These are phyloP conservation scores for Emergomyces africanus DNA, from an alignment of 2,329 filamentous ascomycete species.

Conservation along the genomic window DNA sequence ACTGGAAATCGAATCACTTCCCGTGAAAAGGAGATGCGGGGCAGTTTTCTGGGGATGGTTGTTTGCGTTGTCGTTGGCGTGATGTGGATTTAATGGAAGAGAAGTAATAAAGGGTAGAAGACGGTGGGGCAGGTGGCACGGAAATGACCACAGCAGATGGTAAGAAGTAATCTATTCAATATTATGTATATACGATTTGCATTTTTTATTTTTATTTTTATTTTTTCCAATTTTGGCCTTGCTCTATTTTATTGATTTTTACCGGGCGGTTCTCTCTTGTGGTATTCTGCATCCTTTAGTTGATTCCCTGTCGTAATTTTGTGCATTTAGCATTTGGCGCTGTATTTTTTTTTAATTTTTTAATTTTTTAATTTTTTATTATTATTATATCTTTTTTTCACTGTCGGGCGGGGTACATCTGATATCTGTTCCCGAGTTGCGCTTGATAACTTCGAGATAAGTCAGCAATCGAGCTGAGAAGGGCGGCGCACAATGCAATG, in stretches of 20 bases:
- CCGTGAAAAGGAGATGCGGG: neutral
- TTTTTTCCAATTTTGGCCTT: neutral
- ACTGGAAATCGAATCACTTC: neutral
- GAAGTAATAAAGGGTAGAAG: neutral
- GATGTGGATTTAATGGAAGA: neutral
- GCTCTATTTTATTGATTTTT: neutral
- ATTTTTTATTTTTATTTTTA: neutral
- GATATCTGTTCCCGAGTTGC: neutral
- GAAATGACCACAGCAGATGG: neutral
- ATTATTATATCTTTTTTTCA: neutral
- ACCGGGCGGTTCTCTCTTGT: neutral
- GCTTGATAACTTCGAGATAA: neutral
- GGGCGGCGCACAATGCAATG: too few relatives aligned
- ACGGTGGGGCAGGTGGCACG: neutral
- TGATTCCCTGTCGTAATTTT: neutral
- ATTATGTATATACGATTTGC: neutral
- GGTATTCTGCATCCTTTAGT: neutral
- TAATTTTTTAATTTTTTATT: neutral
- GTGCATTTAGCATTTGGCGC: neutral
- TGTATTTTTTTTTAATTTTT: neutral
- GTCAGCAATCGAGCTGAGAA: too few relatives aligned
- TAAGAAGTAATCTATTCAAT: neutral
- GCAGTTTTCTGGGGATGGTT: constrained; percentile 3
- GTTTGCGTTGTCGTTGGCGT: neutral
- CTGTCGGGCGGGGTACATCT: neutral